Percentiles rank a stretch among this genome's conserved stretches.
Conservation (phyloP, 2,329 filamentous ascomycete genomes). For the Truncatella angustata region DNA sequence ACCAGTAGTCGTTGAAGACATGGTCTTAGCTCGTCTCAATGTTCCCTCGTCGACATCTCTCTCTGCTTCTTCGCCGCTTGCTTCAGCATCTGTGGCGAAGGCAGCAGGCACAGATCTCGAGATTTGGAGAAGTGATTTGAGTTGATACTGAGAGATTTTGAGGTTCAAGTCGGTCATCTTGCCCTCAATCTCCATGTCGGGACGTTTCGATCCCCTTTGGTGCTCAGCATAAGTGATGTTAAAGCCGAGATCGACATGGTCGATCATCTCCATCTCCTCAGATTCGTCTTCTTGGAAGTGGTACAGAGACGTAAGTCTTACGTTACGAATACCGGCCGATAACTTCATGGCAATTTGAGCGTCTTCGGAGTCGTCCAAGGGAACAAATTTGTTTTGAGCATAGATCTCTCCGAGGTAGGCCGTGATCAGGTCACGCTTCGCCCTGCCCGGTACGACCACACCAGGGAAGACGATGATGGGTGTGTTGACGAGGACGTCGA, state of each 20-base stretch:
- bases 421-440: slow-evolving; percentile 78
- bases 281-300: slow-evolving; percentile 69
- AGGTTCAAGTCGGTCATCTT: slow-evolving; percentile 93
- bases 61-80: slow-evolving; percentile 70
- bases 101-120: slow-evolving; percentile 84
- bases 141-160: slow-evolving; percentile 82
- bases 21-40: slow-evolving; percentile 46
- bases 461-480: slow-evolving; percentile 95
- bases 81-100: slow-evolving; percentile 72
- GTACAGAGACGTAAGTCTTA: slow-evolving; percentile 85
- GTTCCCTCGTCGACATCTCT: slow-evolving; percentile 66
- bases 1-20: slow-evolving; percentile 33
- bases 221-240: slow-evolving; percentile 92
- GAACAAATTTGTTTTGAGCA: slow-evolving; percentile 87
- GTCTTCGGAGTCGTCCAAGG: slow-evolving; percentile 72
- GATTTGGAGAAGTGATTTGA: slow-evolving; percentile 85
- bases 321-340: slow-evolving; percentile 86
- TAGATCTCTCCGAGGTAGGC: slow-evolving; percentile 98
- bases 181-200: slow-evolving; percentile 88
- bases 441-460: slow-evolving; percentile 65
- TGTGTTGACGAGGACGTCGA: slow-evolving; percentile 89
- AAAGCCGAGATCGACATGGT: slow-evolving; percentile 93
- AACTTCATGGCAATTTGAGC: slow-evolving; percentile 84
- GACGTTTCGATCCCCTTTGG: slow-evolving; percentile 69
- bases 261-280: slow-evolving; percentile 94